Base-by-base conservation (phyloP, 2,329 filamentous ascomycete species). In the Diaporthe citri region DNA sequence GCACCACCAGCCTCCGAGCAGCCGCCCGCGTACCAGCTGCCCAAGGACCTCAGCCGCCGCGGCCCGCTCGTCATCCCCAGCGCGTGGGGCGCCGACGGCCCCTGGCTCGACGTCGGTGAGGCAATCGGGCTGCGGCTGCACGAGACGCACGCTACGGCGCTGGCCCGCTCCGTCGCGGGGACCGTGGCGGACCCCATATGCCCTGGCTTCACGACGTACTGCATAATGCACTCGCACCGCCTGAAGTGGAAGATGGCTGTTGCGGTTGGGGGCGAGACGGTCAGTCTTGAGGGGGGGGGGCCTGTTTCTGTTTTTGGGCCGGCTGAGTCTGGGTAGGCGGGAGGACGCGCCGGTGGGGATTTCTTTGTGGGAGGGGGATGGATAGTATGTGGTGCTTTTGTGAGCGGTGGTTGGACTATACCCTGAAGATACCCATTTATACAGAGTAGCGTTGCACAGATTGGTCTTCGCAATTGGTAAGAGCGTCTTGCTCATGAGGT, bases 171-270 rank as follows among this genome's bases (percentile, higher is more conserved):
- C 4, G 17, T 72, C n/a, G 20, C 46, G 22, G 17, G 34, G 12
- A 15, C 46, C 2, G 52, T 6, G 13, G 5, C 22, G n/a, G 36
- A 43, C 3, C 28, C 10, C 34, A 43, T 81, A 4, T 74, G 55
- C 1, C 79, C 80, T 0, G 75, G 55, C 15, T 79, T 82, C 71
- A 73, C 62, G 34, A 81, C 78, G 0, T 81, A 80, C 66, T 82
- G 80, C 31, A 79, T 82, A 25, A 74, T 69, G 2, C 77, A 81
- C 3, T 74, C 43, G 0, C 80, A 82, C 52, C 57, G 34, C 1
- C 10, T 82, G 0, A 75, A 72, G 6, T 82, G 80, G 80, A 74
- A 74, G 51, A 41, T 77, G 43, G 57, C 57, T 6, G 7, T 77
- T 15, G 36, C 31, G 0, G 71, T 76, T 5, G 72, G 60, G 2